Evolutionary conservation across 495 filamentous ascomycete genomes (phyloP).

Genomic region (Poronia punctata): DNA sequence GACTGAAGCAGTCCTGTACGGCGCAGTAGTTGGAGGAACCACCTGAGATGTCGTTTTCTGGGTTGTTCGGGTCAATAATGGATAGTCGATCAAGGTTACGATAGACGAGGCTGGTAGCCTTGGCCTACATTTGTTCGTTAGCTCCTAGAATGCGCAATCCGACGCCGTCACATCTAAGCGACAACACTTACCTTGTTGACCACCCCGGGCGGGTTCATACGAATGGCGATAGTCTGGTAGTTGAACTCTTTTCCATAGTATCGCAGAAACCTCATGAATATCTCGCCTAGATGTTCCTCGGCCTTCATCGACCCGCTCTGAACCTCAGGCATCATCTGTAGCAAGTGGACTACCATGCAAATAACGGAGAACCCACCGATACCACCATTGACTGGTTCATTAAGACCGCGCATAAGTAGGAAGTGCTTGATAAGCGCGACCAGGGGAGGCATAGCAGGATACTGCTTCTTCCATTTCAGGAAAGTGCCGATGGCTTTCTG

Average conservation of each 20-base stretch:
- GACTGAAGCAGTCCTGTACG: slow-evolving; percentile 57
- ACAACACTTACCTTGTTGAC: slow-evolving; percentile 59
- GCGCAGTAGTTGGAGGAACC: slow-evolving; percentile 58
- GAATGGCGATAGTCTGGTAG: slow-evolving; percentile 57
- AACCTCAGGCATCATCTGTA: slow-evolving; percentile 68
- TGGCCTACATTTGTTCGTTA: slow-evolving; percentile 24
- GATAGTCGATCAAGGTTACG: slow-evolving; percentile 51
- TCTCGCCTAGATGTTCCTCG: slow-evolving; percentile 62
- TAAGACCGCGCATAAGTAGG: slow-evolving; percentile 76
- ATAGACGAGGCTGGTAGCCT: slow-evolving; percentile 31
- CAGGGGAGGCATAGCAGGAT: slow-evolving; percentile 75
- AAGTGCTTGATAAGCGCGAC: slow-evolving; percentile 89
- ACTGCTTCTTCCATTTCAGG: slow-evolving; percentile 64
- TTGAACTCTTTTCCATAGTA: slow-evolving; percentile 81
- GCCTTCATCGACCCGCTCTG: slow-evolving; percentile 49
- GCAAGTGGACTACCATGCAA: slow-evolving; percentile 81
- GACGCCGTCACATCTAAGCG: neutral
- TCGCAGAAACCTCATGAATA: slow-evolving; percentile 79
- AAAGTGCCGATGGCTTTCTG: slow-evolving; percentile 73
- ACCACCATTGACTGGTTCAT: slow-evolving; percentile 84
- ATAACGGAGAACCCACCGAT: slow-evolving; percentile 92
- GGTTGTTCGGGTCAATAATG: slow-evolving; percentile 85
- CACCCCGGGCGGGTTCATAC: slow-evolving; percentile 62
- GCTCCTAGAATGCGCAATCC: too few relatives aligned
- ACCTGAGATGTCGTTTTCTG: slow-evolving; percentile 76